Base-by-base conservation (phyloP, 2,329 filamentous ascomycete genomes). In the Chrysosporium keratinophilum region DNA sequence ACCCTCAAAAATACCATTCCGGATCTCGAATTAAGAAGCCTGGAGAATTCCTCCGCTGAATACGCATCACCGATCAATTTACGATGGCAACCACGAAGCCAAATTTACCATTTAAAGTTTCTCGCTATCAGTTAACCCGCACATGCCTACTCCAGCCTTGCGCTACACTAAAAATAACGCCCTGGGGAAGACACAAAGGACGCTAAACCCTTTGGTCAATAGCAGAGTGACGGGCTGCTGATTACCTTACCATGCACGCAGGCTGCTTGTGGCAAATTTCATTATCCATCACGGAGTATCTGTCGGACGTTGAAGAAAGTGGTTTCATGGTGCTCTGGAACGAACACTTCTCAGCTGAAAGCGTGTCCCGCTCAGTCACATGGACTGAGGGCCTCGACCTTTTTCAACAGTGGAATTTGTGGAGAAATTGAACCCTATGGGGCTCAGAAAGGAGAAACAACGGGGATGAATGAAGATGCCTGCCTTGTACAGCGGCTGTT, bases 21-120 rank as follows among this genome's bases (percentile, higher is more conserved):
- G 33, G 31, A 9, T 41, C 19, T 34, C 49, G 28, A 46, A 46
- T 44, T n/a, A 44, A 40, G 17, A 45, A 23, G 20, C 50, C 50
- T 17, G 15, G 14, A 0, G 10, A 46, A 23, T 43, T 43, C 9
- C 49, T 51, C 41, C 49, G 49, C 9, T 51, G 49, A 51, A 51
- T 44, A 14, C 14, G 23, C 37, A 40, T 11, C 37, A 9, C 33
- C 19, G 17, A 33, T 40, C 10, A 15, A 31, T 28, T n/a, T 3
- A 31, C 19, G 20, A 12, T 44, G 34, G 43, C 39, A 9, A 41
- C 39, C 14, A 19, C 23, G 14, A 42, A 5, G 10, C 41, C 41
- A 44, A 44, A 5, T 1, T n/a, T 23, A 28, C n/a, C 11, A 5
- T 44, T 39, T 31, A 23, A 14, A 15, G 46, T 40, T 40, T 31